Evolutionary conservation across 192 early-diverging fungal species (phyloP), one percentile per base, ranked within the genome.

Genomic region (Nowakowskiella sp.): DNA sequence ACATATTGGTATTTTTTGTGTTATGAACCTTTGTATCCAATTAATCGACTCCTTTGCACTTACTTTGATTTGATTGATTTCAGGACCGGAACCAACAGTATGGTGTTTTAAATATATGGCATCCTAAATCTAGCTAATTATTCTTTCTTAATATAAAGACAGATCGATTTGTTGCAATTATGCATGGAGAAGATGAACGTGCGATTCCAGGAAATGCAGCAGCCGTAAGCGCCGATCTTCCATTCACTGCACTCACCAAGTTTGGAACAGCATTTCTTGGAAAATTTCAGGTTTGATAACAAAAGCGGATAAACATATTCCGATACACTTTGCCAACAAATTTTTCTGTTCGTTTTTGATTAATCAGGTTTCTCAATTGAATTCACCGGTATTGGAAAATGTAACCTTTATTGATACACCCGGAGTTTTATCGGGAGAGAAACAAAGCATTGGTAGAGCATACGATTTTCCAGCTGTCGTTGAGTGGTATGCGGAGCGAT

Each of bases 351-450:
- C 60, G 32, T 46, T 60, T 8, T 24, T n/a, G 22, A 16, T 21
- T 9, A 13, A 26, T 42, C 28, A 75, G 47, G 87, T 92, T 10
- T 86, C 90, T 6, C 79, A 90, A 50, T 70, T 86, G 25, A 70
- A 79, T 50, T 84, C 85, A 1, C 81, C 89, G 25, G 57, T 86
- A 19, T 68, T 94, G 44, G 73, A 83, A 42, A 84, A 89, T 49
- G 73, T 93, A 78, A 87, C 86, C 27, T 65, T 93, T 13, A 85
- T 94, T 47, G 91, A 94, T 58, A 90, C 89, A n/a, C 91, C 91
- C 0, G 91, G 91, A 8, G 86, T 94, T 31, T 70, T 94, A 13
- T 85, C 86, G 6, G 89, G 90, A 16, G 85, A 86, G 57, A 89
- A 90, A 66, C 90, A 91, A 67, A 71, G 78, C 1, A 71, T 86